Evolutionary conservation across 2,329 filamentous ascomycete species (phyloP), one percentile per base, ranked within the genome.

Genomic region (Pseudocercospora crystallina): DNA sequence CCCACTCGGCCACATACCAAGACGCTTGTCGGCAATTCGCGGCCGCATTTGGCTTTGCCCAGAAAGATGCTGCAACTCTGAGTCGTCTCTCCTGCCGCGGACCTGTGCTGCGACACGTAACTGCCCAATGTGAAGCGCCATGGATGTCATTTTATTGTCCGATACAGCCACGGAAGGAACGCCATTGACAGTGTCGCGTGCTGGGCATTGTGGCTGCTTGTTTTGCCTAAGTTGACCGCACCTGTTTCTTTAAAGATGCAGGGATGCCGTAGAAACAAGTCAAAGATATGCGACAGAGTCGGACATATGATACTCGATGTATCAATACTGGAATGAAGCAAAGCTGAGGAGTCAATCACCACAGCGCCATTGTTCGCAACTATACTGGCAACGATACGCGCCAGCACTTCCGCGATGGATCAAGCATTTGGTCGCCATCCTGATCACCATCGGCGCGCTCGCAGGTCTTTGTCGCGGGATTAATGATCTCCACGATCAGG

Each of bases 401-500:
- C 44, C 39, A 13, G 15, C 17, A 8, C n/a, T 53, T 8, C 50
- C 50, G 11, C 44, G 50, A 39, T 53, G 44, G 44, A 45, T 36
- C 14, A 42, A 33, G 31, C 35, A 20, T 8, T 17, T 43, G 8
- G 8, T 48, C 14, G 31, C 36, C 12, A 36, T 41, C n/a, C 29
- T 53, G 3, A 37, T 48, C 5, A 8, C 43, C 10, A 8, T 52
- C 12, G 49, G 49, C 10, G 49, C 53, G 8, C 5, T 15, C 5
- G n/a, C 39, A 5, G 57, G 51, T 12, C 47, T 57, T 14, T 10
- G 44, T 7, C 49, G 49, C 11, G 49, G 51, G 9, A 17, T 51
- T 7, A 35, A 43, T 8, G 51, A 59, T 10, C n/a, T 53, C 5
- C 43, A 49, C 9, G 54, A 59, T 38, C 51, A 59, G 30, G 31